Evolutionary conservation across 202 grass and related monocot genomes (phyloP).

Genomic region (Elaeis oleifera): DNA sequence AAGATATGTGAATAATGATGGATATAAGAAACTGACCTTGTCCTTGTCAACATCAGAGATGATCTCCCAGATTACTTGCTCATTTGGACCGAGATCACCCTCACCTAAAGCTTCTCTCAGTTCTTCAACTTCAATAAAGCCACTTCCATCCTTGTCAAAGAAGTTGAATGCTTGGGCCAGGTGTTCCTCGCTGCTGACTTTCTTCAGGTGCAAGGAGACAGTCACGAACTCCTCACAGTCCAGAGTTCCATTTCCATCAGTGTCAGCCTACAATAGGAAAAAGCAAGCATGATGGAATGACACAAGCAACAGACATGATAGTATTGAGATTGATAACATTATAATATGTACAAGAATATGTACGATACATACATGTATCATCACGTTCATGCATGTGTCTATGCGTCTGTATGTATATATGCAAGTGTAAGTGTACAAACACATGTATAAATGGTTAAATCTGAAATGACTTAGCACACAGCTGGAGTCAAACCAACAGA

Average conservation of each 20-base stretch:
- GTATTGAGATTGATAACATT: background rate
- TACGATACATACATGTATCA: too few relatives aligned
- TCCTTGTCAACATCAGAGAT: conserved; percentile 69
- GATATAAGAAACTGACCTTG: conserved; percentile 35
- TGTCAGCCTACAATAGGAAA: conserved; percentile 49
- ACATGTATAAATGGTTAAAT: too few relatives aligned
- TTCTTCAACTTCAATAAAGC: conserved; percentile 78
- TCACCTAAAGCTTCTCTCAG: conserved; percentile 71
- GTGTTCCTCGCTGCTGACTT: conserved; percentile 63
- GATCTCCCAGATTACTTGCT: conserved; percentile 64
- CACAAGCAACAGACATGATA: background rate
- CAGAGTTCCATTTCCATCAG: conserved; percentile 64
- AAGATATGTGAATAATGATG: too few relatives aligned
- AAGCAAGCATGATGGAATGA: conserved; percentile 9
- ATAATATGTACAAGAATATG: too few relatives aligned
- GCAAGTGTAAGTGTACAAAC: too few relatives aligned
- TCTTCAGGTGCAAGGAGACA: conserved; percentile 82
- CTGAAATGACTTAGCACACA: too few relatives aligned
- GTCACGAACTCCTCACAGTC: conserved; percentile 89
- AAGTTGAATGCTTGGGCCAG: conserved; percentile 72
- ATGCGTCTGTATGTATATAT: too few relatives aligned
- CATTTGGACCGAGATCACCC: conserved; percentile 50
- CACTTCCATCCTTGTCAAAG: conserved; percentile 79
- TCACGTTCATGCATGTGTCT: too few relatives aligned
- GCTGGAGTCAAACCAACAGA: too few relatives aligned